phyloP scores from a whole-genome alignment of 371 early-diverging fungal genomes.

The Choanephora cucurbitarum region DNA sequence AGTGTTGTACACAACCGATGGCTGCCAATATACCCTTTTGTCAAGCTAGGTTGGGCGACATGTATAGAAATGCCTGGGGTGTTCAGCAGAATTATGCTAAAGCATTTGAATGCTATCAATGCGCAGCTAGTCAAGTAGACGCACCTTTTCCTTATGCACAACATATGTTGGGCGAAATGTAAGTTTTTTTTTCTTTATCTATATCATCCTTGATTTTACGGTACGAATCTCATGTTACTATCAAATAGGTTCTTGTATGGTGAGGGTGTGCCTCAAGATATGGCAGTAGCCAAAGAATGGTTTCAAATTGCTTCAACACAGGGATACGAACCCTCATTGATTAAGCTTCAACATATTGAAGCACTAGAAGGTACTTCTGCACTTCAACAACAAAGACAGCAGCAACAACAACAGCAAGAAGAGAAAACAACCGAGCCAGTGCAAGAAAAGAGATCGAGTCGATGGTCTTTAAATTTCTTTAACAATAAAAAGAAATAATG shows the following conservation, averaged over 20 bases:
- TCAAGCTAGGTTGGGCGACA: slow-evolving; percentile 46
- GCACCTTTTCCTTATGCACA: slow-evolving; percentile 46
- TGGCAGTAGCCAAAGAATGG: slow-evolving; percentile 48
- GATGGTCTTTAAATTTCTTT: slow-evolving; percentile 44
- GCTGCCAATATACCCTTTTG: slow-evolving; percentile 37
- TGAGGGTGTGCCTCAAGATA: slow-evolving; percentile 48
- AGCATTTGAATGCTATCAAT: slow-evolving; percentile 48
- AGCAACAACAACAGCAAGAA: slow-evolving; percentile 4
- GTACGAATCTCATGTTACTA: no score
- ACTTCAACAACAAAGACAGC: slow-evolving; percentile 8
- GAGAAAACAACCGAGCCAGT: neutral
- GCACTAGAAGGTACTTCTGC: slow-evolving; percentile 13
- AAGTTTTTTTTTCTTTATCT: slow-evolving; percentile 12
- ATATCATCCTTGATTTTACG: no score
- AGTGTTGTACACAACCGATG: slow-evolving; percentile 27
- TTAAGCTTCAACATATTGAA: slow-evolving; percentile 30
- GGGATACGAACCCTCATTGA: slow-evolving; percentile 46
- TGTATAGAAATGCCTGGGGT: slow-evolving; percentile 45
- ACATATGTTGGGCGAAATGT: slow-evolving; percentile 55
- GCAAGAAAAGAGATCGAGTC: slow-evolving; percentile 35
- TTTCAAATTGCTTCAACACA: slow-evolving; percentile 49
- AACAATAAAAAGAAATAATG: slow-evolving; percentile 17
- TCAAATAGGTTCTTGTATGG: slow-evolving; percentile 52
- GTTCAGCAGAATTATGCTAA: slow-evolving; percentile 38
- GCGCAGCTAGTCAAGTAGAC: slow-evolving; percentile 45